Evolutionary conservation across 345 rosid genomes (phyloP), one percentile per base, ranked within the genome.

Genomic region (Excoecaria cochinchinensis): DNA sequence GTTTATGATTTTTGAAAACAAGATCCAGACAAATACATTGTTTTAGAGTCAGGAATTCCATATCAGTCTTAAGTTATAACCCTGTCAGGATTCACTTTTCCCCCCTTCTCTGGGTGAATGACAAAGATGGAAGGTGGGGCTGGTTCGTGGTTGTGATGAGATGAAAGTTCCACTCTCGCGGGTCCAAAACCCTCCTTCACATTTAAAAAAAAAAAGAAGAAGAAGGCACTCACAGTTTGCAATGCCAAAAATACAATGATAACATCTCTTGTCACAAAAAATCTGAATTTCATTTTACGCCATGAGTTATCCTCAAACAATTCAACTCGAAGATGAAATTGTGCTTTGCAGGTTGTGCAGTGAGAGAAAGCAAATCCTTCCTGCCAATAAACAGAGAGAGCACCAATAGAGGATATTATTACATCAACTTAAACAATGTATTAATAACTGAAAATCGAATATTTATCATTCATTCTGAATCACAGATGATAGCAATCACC

Each of bases 301-400:
- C 99, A 92, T 16, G 96, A 85, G 77, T 85, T 91, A 74, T 89
- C 98, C 82, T 95, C 97, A 80, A 88, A 86, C 10, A 84, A 77
- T 52, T 83, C 88, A 74, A 91, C 89, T 24, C 83, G 91, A 60
- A 95, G 89, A 72, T 91, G 99, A 86, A 87, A 92, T 66, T 88
- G 95, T 0, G 97, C 97, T 85, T 89, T 90, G 75, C 97, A 92
- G 44, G 97, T 92, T 4, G 91, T 89, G 77, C 99, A 95, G 76
- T 95, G 98, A 21, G 97, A 95, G 83, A 95, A 95, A 52, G 97
- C 97, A 87, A 90, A 95, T 40, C 99, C 99, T 88, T 95, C 99
- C 93, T 91, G 73, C 39, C 38, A 59, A 73, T 64, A 12, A 69
- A 59, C 70, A 53, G 36, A 55, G 21, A 57, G 63, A 10, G 24